Evolutionary conservation across 2,329 filamentous ascomycete species (phyloP), one percentile per base, ranked within the genome.

Genomic region (Hymenoscyphus repandus): DNA sequence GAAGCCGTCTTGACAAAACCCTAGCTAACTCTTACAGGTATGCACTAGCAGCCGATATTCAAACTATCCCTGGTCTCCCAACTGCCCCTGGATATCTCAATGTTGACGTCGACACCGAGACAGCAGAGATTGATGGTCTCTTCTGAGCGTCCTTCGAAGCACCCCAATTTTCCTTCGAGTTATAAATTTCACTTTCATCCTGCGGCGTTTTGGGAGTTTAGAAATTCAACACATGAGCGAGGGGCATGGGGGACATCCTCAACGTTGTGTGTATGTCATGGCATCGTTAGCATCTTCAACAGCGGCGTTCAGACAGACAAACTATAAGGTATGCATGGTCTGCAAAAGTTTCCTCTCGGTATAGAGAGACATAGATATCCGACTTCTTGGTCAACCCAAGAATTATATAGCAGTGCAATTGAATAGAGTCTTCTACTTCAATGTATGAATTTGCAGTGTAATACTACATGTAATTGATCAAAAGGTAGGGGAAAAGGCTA

Each of bases 61-160:
- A 97, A 76, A 99, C 93, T 1, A 99, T 99, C 58, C 93, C 93
- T 12, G 93, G 93, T 55, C 75, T 99, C 58, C 92, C 92, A 9
- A 97, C 93, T 7, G 92, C 92, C 17, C 93, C 92, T 7, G 93
- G 93, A 10, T 97, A 97, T 67, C 75, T 97, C 55, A 96, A 96
- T 64, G 91, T 96, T 41, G 92, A 96, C 60, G 85, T 86, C 34
- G 85, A 92, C 62, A 72, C 76, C 5, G 86, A 90, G 74, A 91
- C 86, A n/a, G 88, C 88, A 49, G 87, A 92, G 72, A 89, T 92
- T 58, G 83, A 89, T 52, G 88, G 93, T 5, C 79, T 99, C 50
- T 99, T 97, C 71, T 99, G 90, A 60, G 57, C 41, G 39, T 27
- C 7, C 22, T 4, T 27, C n/a, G n/a, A n/a, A n/a, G n/a, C n/a